Evolutionary conservation across 73 alveolate genomes (phyloP).

Genomic region (Tetrahymena thermophila): DNA sequence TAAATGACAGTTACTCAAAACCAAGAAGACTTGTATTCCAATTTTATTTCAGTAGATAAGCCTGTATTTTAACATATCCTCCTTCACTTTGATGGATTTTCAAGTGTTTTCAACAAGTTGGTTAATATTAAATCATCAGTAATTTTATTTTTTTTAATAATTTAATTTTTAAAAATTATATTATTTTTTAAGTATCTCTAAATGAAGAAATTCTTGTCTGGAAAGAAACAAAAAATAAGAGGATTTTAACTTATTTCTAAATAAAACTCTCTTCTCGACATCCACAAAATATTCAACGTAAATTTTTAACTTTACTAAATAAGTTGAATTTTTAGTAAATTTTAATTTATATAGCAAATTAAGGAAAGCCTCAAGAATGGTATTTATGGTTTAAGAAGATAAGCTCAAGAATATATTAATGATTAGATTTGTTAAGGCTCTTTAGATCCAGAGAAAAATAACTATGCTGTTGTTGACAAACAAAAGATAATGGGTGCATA

Average conservation of each 20-base stretch:
- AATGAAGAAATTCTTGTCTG: background rate
- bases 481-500: background rate
- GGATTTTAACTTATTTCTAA: background rate
- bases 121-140: background rate
- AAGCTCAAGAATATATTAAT: background rate
- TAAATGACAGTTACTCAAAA: background rate
- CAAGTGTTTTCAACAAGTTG: background rate
- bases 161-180: too few species aligned
- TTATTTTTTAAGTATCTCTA: background rate
- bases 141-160: background rate
- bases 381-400: background rate
- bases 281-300: background rate
- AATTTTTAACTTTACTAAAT: background rate
- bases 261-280: background rate
- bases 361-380: background rate
- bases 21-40: background rate
- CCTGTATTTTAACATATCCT: background rate
- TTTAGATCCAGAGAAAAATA: background rate
- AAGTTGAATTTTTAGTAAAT: background rate
- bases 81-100: background rate
- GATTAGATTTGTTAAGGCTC: background rate
- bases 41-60: background rate
- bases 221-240: background rate
- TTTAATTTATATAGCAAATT: background rate
- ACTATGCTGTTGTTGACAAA: background rate